Evolutionary conservation across 257 asterid species (phyloP).

Genomic region (Fraxinus cuspidata): DNA sequence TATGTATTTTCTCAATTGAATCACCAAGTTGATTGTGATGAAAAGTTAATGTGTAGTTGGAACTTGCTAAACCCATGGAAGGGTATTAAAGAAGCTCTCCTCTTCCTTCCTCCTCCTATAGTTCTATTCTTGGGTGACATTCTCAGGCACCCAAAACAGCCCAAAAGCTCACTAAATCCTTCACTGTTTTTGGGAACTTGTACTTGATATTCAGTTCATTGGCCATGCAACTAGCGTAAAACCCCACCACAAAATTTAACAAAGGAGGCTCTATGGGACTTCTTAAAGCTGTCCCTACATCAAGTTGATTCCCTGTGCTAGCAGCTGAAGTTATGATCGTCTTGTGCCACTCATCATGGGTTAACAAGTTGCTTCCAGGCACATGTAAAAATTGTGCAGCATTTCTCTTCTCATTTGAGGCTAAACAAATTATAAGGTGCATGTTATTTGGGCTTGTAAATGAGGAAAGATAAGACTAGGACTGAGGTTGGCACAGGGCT

Average conservation of each 20-base stretch:
- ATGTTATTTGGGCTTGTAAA: neutral
- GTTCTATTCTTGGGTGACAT: neutral
- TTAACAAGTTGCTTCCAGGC: neutral
- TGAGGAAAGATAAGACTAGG: neutral
- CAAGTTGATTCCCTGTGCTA: neutral
- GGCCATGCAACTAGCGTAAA: neutral
- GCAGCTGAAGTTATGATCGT: neutral
- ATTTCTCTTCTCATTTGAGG: neutral
- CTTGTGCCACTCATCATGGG: neutral
- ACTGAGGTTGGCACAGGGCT: too few species aligned
- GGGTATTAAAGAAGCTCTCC: neutral
- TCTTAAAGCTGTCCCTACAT: neutral
- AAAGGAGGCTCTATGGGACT: neutral
- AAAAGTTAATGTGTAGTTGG: neutral
- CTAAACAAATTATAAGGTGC: neutral
- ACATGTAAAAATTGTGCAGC: neutral
- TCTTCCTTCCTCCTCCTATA: neutral
- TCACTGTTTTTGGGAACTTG: neutral
- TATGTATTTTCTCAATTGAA: neutral
- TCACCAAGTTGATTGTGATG: neutral
- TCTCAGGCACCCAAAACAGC: neutral
- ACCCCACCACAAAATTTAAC: neutral
- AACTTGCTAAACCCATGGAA: neutral
- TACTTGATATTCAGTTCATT: neutral
- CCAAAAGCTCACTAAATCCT: neutral